phyloP scores from a whole-genome alignment of 768 basidiomycete genomes.

The Dacryopinax primogenitus region DNA sequence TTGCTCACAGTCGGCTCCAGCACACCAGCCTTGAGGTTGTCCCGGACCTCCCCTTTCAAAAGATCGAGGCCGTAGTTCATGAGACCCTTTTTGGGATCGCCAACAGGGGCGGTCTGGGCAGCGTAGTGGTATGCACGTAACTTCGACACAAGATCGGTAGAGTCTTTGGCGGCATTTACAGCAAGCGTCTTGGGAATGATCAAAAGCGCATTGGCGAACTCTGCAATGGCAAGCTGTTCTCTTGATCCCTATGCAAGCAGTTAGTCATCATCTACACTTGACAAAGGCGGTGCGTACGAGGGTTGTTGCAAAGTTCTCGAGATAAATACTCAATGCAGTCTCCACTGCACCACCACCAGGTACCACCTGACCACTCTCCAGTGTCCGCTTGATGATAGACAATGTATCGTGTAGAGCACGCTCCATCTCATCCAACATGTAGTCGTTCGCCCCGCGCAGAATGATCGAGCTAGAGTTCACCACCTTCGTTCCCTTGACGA shows the following conservation, averaged over 20 bases:
- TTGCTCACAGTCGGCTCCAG: constrained; percentile 96
- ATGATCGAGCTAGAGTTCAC: constrained; percentile 89
- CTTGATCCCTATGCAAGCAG: constrained; percentile 63
- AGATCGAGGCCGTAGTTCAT: constrained; percentile 91
- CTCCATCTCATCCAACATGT: constrained; percentile 99
- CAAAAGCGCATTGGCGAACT: constrained; percentile 84
- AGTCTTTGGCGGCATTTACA: constrained; percentile 97
- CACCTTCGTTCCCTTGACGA: constrained; percentile 95
- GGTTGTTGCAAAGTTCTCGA: constrained; percentile 98
- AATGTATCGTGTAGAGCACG: constrained; percentile 86
- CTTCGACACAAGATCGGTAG: constrained; percentile 93
- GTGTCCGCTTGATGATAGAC: constrained; percentile 88
- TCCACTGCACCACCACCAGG: constrained; percentile 97
- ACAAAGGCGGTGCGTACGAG: constrained; percentile 43
- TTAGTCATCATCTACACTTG: not conserved
- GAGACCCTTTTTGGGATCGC: constrained; percentile 82
- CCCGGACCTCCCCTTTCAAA: constrained; percentile 84
- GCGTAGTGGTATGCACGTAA: constrained; percentile 93
- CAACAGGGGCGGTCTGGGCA: constrained; percentile 79
- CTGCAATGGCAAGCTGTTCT: constrained; percentile 98
- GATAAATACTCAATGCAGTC: constrained; percentile 88
- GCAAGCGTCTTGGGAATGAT: constrained; percentile 94
- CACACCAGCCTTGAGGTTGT: constrained; percentile 86
- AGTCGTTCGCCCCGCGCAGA: constrained; percentile 93
- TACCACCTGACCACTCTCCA: constrained; percentile 91